These are phyloP conservation scores for Trichophyton mentagrophytes DNA, from an alignment of 2,329 filamentous ascomycete genomes.

Conservation along the genomic window DNA sequence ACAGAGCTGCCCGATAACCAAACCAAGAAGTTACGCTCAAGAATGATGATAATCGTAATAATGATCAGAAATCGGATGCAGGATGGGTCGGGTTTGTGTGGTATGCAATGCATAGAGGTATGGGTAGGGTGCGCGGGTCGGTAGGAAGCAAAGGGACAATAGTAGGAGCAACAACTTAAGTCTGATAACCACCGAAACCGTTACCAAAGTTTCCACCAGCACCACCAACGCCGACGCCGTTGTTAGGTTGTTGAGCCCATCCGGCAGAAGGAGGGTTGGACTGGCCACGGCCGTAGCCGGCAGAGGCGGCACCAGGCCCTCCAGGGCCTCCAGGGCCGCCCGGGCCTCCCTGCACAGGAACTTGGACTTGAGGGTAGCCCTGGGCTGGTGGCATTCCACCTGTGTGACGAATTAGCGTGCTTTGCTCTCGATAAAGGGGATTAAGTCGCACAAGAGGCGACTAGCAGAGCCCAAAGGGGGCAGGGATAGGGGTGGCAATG, in stretches of 20 bases:
- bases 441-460: neutral
- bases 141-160: conserved; percentile 8
- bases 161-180: conserved; percentile 22
- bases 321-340: neutral
- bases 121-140: neutral
- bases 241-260: conserved; percentile 37
- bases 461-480: neutral
- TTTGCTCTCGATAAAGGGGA: neutral
- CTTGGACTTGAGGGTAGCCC: conserved; percentile 42
- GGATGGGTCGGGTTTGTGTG: neutral
- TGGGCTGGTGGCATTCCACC: conserved; percentile 30
- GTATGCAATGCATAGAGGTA: neutral
- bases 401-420: neutral
- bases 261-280: conserved; percentile 38
- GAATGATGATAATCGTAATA: conserved; percentile 5
- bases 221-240: conserved; percentile 2
- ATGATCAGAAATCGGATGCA: conserved; percentile 4
- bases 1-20: neutral
- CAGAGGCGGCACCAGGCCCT: conserved; percentile 46
- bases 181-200: conserved; percentile 49
- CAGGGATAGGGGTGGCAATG: neutral
- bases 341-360: conserved; percentile 39
- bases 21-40: conserved; percentile 7
- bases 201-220: conserved; percentile 39
- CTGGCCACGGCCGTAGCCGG: conserved; percentile 69